phyloP scores from a whole-genome alignment of 495 filamentous ascomycete species.

The Penicillium argentinense region DNA sequence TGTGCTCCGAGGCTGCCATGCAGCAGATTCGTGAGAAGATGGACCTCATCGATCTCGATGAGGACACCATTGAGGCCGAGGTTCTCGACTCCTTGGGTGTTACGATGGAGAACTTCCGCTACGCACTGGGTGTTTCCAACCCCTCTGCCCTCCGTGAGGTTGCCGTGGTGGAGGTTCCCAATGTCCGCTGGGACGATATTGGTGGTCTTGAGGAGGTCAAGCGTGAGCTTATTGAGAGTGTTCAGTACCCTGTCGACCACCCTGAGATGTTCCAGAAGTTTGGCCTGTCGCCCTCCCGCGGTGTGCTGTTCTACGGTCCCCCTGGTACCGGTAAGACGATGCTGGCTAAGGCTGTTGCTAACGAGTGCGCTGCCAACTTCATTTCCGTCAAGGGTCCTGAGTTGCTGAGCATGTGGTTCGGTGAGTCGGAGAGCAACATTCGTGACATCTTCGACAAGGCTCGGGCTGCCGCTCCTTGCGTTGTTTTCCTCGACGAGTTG shows the following conservation, averaged over 20 bases:
- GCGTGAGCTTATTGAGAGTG: slow-evolving; percentile 98
- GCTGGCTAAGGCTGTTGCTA: slow-evolving; percentile 98
- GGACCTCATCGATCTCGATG: slow-evolving; percentile 98
- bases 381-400: slow-evolving; percentile 99
- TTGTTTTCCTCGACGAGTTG: slow-evolving; percentile 98
- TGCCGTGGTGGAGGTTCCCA: slow-evolving; percentile 97
- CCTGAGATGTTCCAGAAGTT: slow-evolving; percentile 99
- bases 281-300: slow-evolving; percentile 93
- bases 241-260: slow-evolving; percentile 98
- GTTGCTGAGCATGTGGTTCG: slow-evolving; percentile 99
- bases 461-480: slow-evolving; percentile 94
- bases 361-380: slow-evolving; percentile 99
- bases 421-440: slow-evolving; percentile 99
- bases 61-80: slow-evolving; percentile 98
- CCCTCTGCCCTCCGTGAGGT: slow-evolving; percentile 98
- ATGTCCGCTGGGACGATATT: slow-evolving; percentile 99
- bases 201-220: slow-evolving; percentile 98
- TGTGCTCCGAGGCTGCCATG: slow-evolving; percentile 99
- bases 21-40: slow-evolving; percentile 99
- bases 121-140: slow-evolving; percentile 95
- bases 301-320: slow-evolving; percentile 97
- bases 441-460: slow-evolving; percentile 99
- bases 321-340: slow-evolving; percentile 99
- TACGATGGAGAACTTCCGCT: slow-evolving; percentile 99
- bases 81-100: slow-evolving; percentile 97